Base-by-base conservation (phyloP, 2,329 filamentous ascomycete genomes). In the Teratosphaeria gauchensis region DNA sequence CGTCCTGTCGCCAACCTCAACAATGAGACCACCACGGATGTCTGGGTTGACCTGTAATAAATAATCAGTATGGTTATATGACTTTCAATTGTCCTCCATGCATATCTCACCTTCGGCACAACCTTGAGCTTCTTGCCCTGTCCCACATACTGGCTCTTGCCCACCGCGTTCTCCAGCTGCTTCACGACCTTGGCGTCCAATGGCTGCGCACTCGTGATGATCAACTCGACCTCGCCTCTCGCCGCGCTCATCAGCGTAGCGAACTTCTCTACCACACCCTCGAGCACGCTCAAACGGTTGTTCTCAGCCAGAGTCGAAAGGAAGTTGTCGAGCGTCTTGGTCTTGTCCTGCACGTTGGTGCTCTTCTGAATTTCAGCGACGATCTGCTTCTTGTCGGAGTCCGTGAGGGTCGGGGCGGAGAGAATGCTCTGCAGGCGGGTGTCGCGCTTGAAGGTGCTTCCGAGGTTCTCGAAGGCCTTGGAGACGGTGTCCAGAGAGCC, bases 91-190 rank as follows among this genome's bases (percentile, higher is more conserved):
- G 7, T 19, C 30, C 33, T 24, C 52, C 53, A 55, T 31, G 32
- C 14, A 55, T 19, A 28, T 30, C 55, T 35, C 42, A 70, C 89
- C 82, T 90, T 88, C 79, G 95, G 88, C 69, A 90, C 89, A 71
- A 97, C 88, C 87, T 96, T 97, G 77, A 97, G 85, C 83, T 95
- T 97, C 87, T 96, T 92, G 80, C 92, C 92, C 76, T 88, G 84
- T 73, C 87, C 86, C 69, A 92, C 85, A 80, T 91, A 95, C 74
- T 86, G 77, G 63, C 91, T 96, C 84, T 96, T 97, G 78, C 86
- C 75, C 71, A 97, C 86, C 69, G 92, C 91, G 67, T 80, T 78
- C 82, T 99, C 92, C 68, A 99, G 84, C 73, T 94, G 88, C 75
- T 76, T 80, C 70, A 99, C 84, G 64, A 88, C 91, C 82, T 86